Evolutionary conservation across 129 eudicot species (phyloP), one percentile per base, ranked within the genome.

Genomic region (Tagetes erecta): DNA sequence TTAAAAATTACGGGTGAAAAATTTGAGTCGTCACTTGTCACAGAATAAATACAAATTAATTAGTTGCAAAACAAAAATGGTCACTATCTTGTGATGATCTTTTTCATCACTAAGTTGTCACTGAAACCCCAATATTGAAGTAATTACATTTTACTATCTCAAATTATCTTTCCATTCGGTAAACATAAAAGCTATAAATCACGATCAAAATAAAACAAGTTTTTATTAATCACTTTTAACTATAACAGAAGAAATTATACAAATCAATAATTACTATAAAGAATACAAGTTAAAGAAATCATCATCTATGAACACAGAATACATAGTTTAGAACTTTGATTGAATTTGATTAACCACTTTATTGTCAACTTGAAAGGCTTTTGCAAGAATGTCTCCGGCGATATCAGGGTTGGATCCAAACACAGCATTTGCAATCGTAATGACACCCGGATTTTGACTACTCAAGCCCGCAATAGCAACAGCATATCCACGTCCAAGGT

Each of bases 401-500:
- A 80, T 80, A 59, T 80, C 72, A 0, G 76, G 80, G 20, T 68
- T 74, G 7, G 84, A 80, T 30, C 80, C 83, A 67, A 80, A 80
- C 11, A 80, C 76, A 2, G 45, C 64, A 67, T 80, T 72, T 37
- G 83, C 78, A 66, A 84, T 60, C 7, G 84, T 76, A 44, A 84
- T 62, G 33, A 67, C 80, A 20, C 80, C 85, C 0, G 83, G 83
- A 33, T 80, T 84, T 33, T 80, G 88, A 68, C 88, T 84, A 7
- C 88, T 84, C 44, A 84, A 66, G 2, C 30, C 78, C 8, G 85
- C 80, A 67, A 80, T 33, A 0, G 77, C 80, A 35, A 73, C 30
- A 13, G 76, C 85, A 41, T 31, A 27, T 0, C 57, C 70, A 38
- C 64, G 5, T 41, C 78, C 85, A 0, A 42, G 33, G 14, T 84